Percentiles rank a stretch among this genome's conserved stretches.
These are phyloP conservation scores for Trichophyton simii DNA, from an alignment of 2,329 filamentous ascomycete genomes.

Conservation along the genomic window DNA sequence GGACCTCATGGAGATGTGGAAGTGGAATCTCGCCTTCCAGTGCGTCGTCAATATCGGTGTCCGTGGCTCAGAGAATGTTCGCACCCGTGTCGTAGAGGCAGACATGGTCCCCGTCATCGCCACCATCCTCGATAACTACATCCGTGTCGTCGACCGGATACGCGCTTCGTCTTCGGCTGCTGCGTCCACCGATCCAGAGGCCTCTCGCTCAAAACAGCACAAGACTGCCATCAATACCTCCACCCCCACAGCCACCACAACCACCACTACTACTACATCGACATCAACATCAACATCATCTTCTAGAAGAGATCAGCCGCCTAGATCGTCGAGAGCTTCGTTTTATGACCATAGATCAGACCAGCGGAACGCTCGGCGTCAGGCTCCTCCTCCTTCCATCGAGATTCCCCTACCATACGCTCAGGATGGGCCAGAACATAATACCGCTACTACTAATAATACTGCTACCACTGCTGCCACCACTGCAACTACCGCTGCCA, in stretches of 20 bases:
- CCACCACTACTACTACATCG: too few relatives aligned
- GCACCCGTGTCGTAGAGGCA: conserved; percentile 90
- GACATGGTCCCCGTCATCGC: conserved; percentile 99
- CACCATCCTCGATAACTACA: conserved; percentile 96
- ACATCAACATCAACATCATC: too few relatives aligned
- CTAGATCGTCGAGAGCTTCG: conserved; percentile 10
- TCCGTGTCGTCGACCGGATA: conserved; percentile 86
- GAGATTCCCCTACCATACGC: conserved; percentile 54
- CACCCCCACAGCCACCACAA: conserved; percentile 13
- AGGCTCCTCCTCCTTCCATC: conserved; percentile 72
- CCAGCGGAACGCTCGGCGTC: conserved; percentile 55
- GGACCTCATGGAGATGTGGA: conserved; percentile 99
- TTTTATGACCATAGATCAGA: conserved; percentile 39
- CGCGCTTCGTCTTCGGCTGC: conserved; percentile 51
- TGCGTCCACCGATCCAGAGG: conserved; percentile 18
- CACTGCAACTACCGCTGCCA: background rate
- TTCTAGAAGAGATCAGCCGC: too few relatives aligned
- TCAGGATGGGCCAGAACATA: conserved; percentile 31
- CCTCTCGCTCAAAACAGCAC: conserved; percentile 16
- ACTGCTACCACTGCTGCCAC: conserved; percentile 34
- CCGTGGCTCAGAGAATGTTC: conserved; percentile 81
- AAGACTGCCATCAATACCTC: conserved; percentile 20
- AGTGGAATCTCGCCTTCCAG: conserved; percentile 98
- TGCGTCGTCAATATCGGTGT: conserved; percentile 99
- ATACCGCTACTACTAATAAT: too few relatives aligned